Conservation (phyloP, 345 rosid species). For the Angophora floribunda region DNA sequence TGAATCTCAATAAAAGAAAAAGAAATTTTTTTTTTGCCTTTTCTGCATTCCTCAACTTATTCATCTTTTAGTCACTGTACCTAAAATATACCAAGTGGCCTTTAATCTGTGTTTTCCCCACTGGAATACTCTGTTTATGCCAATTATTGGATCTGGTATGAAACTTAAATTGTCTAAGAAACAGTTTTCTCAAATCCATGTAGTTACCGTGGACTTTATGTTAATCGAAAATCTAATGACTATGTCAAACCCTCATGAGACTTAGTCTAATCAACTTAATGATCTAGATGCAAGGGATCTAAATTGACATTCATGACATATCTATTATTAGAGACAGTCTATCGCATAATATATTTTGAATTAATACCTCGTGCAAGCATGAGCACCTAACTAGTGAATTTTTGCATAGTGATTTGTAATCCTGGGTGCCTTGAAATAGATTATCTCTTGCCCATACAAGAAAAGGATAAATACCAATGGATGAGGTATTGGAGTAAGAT, state of each 20-base stretch:
- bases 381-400: neutral
- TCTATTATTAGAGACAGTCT: too few species aligned
- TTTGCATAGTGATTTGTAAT: neutral
- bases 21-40: neutral
- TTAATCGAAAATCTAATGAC: neutral
- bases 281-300: neutral
- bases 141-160: neutral
- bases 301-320: neutral
- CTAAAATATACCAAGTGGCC: neutral
- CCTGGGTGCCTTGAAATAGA: neutral
- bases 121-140: neutral
- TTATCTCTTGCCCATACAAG: neutral
- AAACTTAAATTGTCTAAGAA: neutral
- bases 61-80: neutral
- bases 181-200: neutral
- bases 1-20: neutral
- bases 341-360: neutral
- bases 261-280: neutral
- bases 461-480: neutral
- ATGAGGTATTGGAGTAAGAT: neutral
- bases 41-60: neutral
- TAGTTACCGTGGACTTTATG: neutral
- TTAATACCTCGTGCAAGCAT: neutral
- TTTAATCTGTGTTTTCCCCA: neutral
- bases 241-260: neutral